These are phyloP conservation scores for Tuber brumale DNA, from an alignment of 495 filamentous ascomycete genomes.

Conservation along the genomic window DNA sequence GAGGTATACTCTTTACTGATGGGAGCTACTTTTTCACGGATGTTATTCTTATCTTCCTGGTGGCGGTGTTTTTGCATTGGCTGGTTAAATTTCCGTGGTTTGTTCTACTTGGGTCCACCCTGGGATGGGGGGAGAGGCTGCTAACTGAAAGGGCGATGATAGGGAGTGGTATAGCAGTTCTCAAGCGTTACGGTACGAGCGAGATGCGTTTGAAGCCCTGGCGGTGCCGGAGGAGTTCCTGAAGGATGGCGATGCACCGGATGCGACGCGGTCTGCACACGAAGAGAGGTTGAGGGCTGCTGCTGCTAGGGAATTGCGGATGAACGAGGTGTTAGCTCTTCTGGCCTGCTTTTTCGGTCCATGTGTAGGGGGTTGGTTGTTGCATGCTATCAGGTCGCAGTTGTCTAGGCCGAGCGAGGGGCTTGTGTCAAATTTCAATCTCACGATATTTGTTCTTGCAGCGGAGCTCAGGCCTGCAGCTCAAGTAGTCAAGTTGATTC, in stretches of 20 bases:
- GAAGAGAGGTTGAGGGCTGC: conserved; percentile 14
- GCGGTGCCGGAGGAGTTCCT: not conserved
- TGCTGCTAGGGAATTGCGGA: conserved; percentile 61
- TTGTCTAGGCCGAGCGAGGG: conserved; percentile 78
- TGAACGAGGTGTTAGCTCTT: conserved; percentile 67
- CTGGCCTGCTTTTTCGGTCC: conserved; percentile 74
- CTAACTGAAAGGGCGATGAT: conserved; percentile 9
- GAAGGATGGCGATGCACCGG: not conserved
- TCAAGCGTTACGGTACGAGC: conserved; percentile 47
- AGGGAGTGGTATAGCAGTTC: conserved; percentile 90
- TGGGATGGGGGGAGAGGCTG: conserved; percentile 4
- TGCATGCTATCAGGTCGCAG: conserved; percentile 66
- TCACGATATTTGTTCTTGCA: conserved; percentile 87
- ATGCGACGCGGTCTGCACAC: not conserved
- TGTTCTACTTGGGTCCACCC: not conserved
- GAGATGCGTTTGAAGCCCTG: conserved; percentile 16
- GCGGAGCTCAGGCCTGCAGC: conserved; percentile 75
- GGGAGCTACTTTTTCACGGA: conserved; percentile 79
- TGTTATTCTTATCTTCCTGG: conserved; percentile 67
- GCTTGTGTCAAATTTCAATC: conserved; percentile 81
- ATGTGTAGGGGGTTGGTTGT: conserved; percentile 65
- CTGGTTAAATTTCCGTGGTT: conserved; percentile 81
- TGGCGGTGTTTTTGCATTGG: conserved; percentile 87
- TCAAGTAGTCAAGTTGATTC: conserved; percentile 73
- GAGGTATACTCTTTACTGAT: conserved; percentile 75